A percentile compares a stretch with the other conserved stretches of the same genome.
Conservation (phyloP, 2,329 filamentous ascomycete species). For the Alternaria postmessia region DNA sequence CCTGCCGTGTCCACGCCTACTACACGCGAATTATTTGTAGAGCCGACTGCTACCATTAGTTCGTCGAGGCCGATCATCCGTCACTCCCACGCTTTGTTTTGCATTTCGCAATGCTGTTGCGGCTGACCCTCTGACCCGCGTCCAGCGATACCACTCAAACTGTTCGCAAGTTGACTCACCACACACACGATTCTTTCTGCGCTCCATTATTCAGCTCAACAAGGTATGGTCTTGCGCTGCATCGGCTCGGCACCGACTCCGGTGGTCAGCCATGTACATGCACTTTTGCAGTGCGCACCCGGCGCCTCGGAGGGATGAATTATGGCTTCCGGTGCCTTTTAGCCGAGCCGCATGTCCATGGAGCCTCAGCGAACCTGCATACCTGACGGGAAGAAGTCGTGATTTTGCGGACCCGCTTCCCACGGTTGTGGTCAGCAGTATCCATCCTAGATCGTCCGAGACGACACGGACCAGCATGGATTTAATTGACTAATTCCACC, state of each 20-base stretch:
- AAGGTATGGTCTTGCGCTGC: constrained; percentile 3
- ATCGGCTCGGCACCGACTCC: constrained; percentile 15
- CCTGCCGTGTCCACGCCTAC: constrained; percentile 17
- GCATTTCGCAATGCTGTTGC: not conserved
- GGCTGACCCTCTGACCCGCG: not conserved
- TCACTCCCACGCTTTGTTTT: constrained; percentile 7
- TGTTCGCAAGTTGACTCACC: not conserved
- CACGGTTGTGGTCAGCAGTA: not conserved
- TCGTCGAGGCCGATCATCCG: constrained; percentile 8
- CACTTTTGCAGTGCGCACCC: constrained; percentile 7
- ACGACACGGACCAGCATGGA: not conserved
- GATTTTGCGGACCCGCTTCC: constrained; percentile 1
- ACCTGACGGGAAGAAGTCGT: not conserved
- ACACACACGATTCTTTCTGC: not conserved
- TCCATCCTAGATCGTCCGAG: constrained; percentile 4
- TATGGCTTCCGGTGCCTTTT: constrained; percentile 16
- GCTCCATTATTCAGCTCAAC: constrained; percentile 4
- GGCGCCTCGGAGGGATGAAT: constrained; percentile 11
- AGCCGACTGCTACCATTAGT: not conserved
- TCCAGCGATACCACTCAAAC: not conserved
- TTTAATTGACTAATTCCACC: not conserved
- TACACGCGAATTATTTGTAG: constrained; percentile 15
- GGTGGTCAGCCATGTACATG: constrained; percentile 7
- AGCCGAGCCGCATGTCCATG: constrained; percentile 14
- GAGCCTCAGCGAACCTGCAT: constrained; percentile 17